A percentile compares a stretch with the other conserved stretches of the same genome.
These are phyloP conservation scores for Penstemon eatonii DNA, from an alignment of 257 asterid species.

Conservation along the genomic window DNA sequence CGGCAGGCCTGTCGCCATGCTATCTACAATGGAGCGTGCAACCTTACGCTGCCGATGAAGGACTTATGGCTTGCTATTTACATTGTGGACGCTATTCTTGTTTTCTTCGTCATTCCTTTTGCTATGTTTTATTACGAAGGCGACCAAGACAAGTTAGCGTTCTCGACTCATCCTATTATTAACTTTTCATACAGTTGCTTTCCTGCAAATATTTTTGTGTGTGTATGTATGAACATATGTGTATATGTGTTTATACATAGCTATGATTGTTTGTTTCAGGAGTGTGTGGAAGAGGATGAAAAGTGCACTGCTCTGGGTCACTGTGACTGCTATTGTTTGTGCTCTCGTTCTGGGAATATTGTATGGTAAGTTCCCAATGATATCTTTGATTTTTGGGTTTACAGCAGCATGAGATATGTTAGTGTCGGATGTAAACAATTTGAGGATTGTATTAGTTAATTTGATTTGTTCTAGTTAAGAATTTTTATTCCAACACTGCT, in stretches of 20 bases:
- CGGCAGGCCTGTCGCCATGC: slow-evolving; percentile 96
- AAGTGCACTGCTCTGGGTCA: slow-evolving; percentile 87
- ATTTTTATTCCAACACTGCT: too few relatives aligned
- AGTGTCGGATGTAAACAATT: neutral
- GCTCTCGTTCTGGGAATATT: slow-evolving; percentile 80
- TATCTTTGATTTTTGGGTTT: slow-evolving; percentile 5
- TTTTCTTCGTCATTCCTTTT: slow-evolving; percentile 88
- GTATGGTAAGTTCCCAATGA: slow-evolving; percentile 51
- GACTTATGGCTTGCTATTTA: slow-evolving; percentile 90
- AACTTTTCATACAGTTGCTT: neutral
- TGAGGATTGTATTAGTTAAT: neutral
- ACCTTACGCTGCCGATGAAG: slow-evolving; percentile 94
- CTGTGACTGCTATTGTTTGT: slow-evolving; percentile 78
- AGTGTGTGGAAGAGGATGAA: slow-evolving; percentile 80
- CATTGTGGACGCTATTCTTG: slow-evolving; percentile 81
- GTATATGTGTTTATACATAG: slow-evolving; percentile 3
- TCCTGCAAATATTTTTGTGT: neutral
- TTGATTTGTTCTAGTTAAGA: too few relatives aligned
- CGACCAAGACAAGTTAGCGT: slow-evolving; percentile 81
- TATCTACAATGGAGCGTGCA: slow-evolving; percentile 92
- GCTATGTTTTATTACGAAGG: slow-evolving; percentile 99
- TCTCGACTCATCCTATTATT: neutral
- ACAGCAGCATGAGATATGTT: neutral
- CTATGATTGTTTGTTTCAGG: slow-evolving; percentile 45
- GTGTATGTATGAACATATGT: too few relatives aligned